Evolutionary conservation across 2,329 filamentous ascomycete species (phyloP).

Genomic region (Fusarium sacchari): DNA sequence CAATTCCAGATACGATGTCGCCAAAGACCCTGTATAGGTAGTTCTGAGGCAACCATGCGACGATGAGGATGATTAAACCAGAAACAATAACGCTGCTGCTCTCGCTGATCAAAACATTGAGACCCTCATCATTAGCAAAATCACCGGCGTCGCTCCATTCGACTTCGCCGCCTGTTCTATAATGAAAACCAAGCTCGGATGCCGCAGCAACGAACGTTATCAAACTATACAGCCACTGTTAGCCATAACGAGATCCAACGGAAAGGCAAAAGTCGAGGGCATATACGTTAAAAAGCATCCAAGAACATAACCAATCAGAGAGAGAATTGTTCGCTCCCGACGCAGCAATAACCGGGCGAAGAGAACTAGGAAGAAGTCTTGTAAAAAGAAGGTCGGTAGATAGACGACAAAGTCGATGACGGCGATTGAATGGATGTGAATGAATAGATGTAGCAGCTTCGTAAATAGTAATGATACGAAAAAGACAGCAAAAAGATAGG

Average conservation of each 20-base stretch:
- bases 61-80: slow-evolving; percentile 34
- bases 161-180: slow-evolving; percentile 46
- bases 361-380: slow-evolving; percentile 41
- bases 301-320: slow-evolving; percentile 31
- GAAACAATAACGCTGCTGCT: slow-evolving; percentile 37
- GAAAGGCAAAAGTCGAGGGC: background rate
- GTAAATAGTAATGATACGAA: slow-evolving; percentile 41
- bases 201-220: slow-evolving; percentile 44
- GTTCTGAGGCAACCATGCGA: slow-evolving; percentile 38
- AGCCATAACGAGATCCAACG: slow-evolving; percentile 4
- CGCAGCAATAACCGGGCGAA: slow-evolving; percentile 39
- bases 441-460: slow-evolving; percentile 44
- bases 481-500: slow-evolving; percentile 45
- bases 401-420: slow-evolving; percentile 42
- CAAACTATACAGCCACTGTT: slow-evolving; percentile 31
- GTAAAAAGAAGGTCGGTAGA: slow-evolving; percentile 44
- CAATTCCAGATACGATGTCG: slow-evolving; percentile 30
- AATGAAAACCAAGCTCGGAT: slow-evolving; percentile 47
- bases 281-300: slow-evolving; percentile 40
- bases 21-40: slow-evolving; percentile 37
- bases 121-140: slow-evolving; percentile 44
- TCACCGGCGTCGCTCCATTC: slow-evolving; percentile 45
- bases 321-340: slow-evolving; percentile 34
- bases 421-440: slow-evolving; percentile 41
- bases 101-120: slow-evolving; percentile 46